Evolutionary conservation across 805 yeast species (phyloP), one percentile per base, ranked within the genome.

Genomic region (Candida parachauliodes): DNA sequence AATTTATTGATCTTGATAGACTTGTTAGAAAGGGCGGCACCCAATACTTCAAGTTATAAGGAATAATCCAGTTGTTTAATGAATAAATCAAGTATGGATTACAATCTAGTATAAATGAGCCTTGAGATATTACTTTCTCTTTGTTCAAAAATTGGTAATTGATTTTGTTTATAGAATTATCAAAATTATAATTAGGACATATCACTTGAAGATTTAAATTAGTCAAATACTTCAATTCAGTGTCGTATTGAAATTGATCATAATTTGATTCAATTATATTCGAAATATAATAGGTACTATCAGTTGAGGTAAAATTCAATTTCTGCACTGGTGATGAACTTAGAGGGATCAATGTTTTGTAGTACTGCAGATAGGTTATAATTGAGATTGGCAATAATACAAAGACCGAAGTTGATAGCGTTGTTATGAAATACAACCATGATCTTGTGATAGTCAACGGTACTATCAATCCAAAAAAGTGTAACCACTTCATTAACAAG

Each of bases 1-100:
- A 9, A 9, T 25, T 11, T 10, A 8, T 19, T 7, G 34, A 11
- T 2, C n/a, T n/a, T 11, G 34, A 34, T 4, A 30, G 15, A 14
- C 19, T 24, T 10, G 57, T 55, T 19, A 60, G 27, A 0, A 54
- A 27, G 0, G 73, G 73, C 1, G 69, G 62, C 4, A 55, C 52
- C 67, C 68, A 66, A 41, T 52, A 54, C 35, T 62, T 50, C 29
- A 63, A 49, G 39, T 60, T 57, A 46, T 57, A 66, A 0, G 73
- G 72, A 8, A 68, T 45, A 21, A 57, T 37, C 43, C 40, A 28
- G 45, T 68, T 68, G 38, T 60, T 59, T 11, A 39, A 41, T 20
- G 50, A 50, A 46, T 61, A 59, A 17, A 62, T 44, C 33, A 40
- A 45, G 8, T 60, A 44, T 16, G 62, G 45, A 39, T 61, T 65